Percentiles rank a stretch among this genome's conserved stretches.
phyloP scores from a whole-genome alignment of 179 eudicot genomes.

The Dionaea muscipula region DNA sequence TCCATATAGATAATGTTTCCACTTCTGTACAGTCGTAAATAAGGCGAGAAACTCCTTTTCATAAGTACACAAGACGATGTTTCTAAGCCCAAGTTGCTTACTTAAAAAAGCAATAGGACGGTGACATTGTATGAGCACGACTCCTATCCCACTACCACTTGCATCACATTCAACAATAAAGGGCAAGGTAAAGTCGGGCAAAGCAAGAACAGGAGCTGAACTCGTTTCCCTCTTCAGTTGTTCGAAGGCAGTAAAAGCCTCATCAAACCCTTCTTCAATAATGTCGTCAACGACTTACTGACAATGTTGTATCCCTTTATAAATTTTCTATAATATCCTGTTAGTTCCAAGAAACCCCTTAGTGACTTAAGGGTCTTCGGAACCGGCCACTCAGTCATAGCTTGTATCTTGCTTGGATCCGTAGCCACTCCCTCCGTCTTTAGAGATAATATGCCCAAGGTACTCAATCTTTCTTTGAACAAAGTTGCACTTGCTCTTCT shows the following conservation, averaged over 20 bases:
- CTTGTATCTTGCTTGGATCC: neutral
- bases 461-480: neutral
- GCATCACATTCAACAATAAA: neutral
- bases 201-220: neutral
- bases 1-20: neutral
- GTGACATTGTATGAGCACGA: neutral
- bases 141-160: neutral
- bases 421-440: neutral
- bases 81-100: neutral
- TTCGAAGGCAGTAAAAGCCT: neutral
- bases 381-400: neutral
- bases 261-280: neutral
- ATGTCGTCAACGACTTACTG: neutral
- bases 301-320: neutral
- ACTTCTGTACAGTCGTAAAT: neutral
- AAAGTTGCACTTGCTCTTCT: neutral
- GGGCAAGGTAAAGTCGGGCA: no score
- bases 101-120: neutral
- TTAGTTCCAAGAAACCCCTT: neutral
- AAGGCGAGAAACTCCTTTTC: neutral
- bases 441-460: constrained; percentile 6
- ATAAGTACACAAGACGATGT: neutral
- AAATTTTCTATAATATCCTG: neutral
- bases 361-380: neutral
- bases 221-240: neutral